Base-by-base conservation (phyloP, 1,139 yeast genomes). In the Saccharomycopsis phalli region DNA sequence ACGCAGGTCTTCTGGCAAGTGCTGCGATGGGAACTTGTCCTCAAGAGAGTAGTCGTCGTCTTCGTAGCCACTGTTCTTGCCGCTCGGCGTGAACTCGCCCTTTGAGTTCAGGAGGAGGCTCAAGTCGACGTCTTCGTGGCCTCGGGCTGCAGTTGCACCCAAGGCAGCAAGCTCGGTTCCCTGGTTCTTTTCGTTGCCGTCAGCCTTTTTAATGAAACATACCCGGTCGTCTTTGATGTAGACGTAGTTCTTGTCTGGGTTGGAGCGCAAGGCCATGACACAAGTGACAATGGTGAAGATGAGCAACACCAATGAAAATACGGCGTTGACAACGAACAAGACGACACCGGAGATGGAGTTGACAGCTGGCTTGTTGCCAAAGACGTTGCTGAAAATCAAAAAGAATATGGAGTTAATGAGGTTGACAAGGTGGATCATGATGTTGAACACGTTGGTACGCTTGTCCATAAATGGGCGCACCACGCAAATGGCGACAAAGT, bases 171-270 rank as follows among this genome's bases (percentile, higher is more conserved):
- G 65, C 59, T 81, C 93, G 42, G 74, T 75, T 32, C 58, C 53
- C 26, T 52, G 59, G 45, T 42, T 49, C 38, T 48, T 56, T 47
- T 51, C 57, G 40, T 56, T 62, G 2, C 69, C 64, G 3, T 72
- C 65, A 58, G 63, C 69, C 56, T 74, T 71, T 57, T 80, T 87
- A 23, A 45, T 45, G 74, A 82, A 82, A 2, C 91, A 80, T 14
- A 82, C 74, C 69, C 94, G 73, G 55, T 82, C 94, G 63, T 82
- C 94, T 51, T 67, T 77, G 6, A 88, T 88, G 14, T 91, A 91
- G 36, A 81, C 81, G 58, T 81, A 82, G 58, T 84, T 74, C 8
- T 84, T 76, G 61, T 82, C 94, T 23, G 93, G 93, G 55, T 81
- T 82, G 63, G 79, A 81, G 16, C 84, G 74, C 1, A 80, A 49